Conservation (phyloP, 2,329 filamentous ascomycete species). For the Calonectria pseudoreteaudii region DNA sequence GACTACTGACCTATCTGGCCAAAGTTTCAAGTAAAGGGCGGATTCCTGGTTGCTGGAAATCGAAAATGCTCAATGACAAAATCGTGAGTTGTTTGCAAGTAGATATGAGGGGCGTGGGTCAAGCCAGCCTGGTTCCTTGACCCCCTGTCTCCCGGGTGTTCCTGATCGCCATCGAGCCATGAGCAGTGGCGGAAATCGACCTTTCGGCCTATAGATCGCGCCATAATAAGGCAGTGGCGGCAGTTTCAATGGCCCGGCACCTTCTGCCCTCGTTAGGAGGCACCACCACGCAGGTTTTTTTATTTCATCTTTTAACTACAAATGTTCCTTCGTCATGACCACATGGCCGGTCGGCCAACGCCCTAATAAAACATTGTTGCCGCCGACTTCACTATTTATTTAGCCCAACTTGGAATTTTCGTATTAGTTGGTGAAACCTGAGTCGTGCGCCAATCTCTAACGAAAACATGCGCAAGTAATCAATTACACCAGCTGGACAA, state of each 20-base stretch:
- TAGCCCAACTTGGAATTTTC: constrained; percentile 19
- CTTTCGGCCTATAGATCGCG: constrained; percentile 47
- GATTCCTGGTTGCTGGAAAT: constrained; percentile 4
- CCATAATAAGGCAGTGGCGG: constrained; percentile 33
- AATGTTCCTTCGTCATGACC: constrained; percentile 29
- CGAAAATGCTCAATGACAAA: constrained; percentile 33
- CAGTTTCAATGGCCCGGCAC: constrained; percentile 26
- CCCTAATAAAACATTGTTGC: constrained; percentile 24
- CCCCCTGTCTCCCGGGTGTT: constrained; percentile 38
- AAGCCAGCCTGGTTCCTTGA: constrained; percentile 24
- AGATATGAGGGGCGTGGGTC: constrained; percentile 30
- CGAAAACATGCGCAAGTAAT: not conserved
- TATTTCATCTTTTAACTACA: constrained; percentile 21
- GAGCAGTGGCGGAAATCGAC: constrained; percentile 43
- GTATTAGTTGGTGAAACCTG: constrained; percentile 4
- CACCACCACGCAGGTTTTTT: constrained; percentile 29
- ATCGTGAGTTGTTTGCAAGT: constrained; percentile 30
- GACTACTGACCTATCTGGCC: not conserved
- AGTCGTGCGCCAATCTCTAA: not conserved
- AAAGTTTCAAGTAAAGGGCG: not conserved
- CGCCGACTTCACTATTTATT: constrained; percentile 29
- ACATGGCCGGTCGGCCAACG: constrained; percentile 34
- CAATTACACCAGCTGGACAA: not conserved
- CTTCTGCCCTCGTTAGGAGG: constrained; percentile 27
- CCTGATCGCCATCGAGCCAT: constrained; percentile 44